Evolutionary conservation across 1,139 yeast species (phyloP).

Genomic region (Saccharomyces hybrid): DNA sequence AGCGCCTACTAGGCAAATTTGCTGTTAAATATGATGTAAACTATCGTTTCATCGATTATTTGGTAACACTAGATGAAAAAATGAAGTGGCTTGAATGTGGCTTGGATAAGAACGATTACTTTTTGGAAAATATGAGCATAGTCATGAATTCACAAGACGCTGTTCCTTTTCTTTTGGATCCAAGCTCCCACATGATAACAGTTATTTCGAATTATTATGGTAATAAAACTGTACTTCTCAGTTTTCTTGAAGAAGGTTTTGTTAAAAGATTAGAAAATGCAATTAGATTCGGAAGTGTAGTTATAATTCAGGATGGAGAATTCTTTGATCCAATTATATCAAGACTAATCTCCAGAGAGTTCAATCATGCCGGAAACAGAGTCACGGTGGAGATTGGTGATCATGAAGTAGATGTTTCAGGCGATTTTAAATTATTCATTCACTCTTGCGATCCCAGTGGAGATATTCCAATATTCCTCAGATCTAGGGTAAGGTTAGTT

Average conservation of each 20-base stretch:
- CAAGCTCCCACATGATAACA: constrained; percentile 45
- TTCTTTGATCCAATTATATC: constrained; percentile 66
- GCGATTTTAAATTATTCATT: constrained; percentile 53
- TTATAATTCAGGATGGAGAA: constrained; percentile 75
- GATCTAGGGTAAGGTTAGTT: constrained; percentile 53
- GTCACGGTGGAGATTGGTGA: constrained; percentile 53
- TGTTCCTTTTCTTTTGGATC: constrained; percentile 66
- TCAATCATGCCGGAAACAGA: constrained; percentile 64
- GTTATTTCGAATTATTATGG: constrained; percentile 35
- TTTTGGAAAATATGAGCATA: constrained; percentile 56
- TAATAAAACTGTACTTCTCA: constrained; percentile 47
- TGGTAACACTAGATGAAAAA: constrained; percentile 39
- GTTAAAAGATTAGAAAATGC: constrained; percentile 70
- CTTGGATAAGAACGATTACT: constrained; percentile 50
- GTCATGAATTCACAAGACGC: constrained; percentile 35
- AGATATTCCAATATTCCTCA: constrained; percentile 45
- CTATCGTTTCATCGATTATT: constrained; percentile 33
- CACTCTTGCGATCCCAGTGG: constrained; percentile 54
- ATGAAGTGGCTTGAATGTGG: constrained; percentile 49
- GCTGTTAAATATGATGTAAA: constrained; percentile 40
- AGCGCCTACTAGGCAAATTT: constrained; percentile 32
- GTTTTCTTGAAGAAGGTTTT: constrained; percentile 68
- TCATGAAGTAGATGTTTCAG: constrained; percentile 58
- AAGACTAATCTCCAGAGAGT: constrained; percentile 54
- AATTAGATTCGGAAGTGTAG: constrained; percentile 70